Evolutionary conservation across 1,284 basidiomycete species (phyloP), one percentile per base, ranked within the genome.

Genomic region (Cryptococcus sp.): DNA sequence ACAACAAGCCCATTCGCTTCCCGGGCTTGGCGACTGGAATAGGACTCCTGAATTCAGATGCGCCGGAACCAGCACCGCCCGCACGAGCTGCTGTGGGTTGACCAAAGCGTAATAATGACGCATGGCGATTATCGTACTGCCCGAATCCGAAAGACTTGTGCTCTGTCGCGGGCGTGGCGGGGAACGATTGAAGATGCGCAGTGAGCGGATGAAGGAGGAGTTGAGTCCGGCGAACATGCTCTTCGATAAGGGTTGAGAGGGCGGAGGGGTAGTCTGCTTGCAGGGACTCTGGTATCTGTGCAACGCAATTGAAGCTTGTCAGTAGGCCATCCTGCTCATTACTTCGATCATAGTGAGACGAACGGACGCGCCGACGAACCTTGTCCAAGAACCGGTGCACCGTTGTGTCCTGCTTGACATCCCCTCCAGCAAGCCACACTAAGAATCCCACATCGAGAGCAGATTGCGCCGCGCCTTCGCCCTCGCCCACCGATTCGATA

Each of bases 1-100:
- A 71, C 27, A 79, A 54, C 63, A 79, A 61, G 2, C 70, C 75
- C 56, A 79, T 78, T 23, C 77, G 64, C 57, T 76, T 75, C 5
- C 74, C 75, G 17, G 75, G 75, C 55, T 72, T 75, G 13, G 73
- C 73, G 8, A 78, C 68, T 2, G 76, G 70, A 5, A 78, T 63
- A 1, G 78, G 76, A 52, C 72, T 73, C 44, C 67, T 72, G 51
- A 76, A 79, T 44, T 79, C 76, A 3, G 54, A 50, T 31, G 62
- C 22, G 22, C 58, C 57, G 17, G 66, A 62, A 17, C 67, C 61
- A 7, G 64, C 49, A 22, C 61, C 55, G 25, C 62, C 47, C 11
- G 45, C 38, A 15, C 47, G 58, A 16, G 60, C 56, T 1, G 58
- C 58, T 0, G 56, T 55, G 0, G 71, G 71, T 31, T 64, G 57